A percentile compares a stretch with the other conserved stretches of the same genome.
phyloP scores from a whole-genome alignment of 139 green algal genomes.

The Gonium pectorale region DNA sequence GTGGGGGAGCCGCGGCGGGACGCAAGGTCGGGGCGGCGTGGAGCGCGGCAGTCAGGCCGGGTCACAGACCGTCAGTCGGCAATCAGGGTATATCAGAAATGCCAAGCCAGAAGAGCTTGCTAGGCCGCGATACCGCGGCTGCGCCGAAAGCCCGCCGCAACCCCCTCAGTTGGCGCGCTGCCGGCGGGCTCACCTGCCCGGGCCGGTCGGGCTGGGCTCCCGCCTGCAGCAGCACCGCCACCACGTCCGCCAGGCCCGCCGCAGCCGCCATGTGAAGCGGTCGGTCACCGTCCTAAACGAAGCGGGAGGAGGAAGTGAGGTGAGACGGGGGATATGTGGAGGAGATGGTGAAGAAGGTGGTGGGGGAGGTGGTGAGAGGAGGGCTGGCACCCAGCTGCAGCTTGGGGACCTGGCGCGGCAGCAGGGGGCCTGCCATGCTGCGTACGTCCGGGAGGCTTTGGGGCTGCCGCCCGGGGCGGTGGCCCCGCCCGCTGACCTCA shows the following conservation, averaged over 20 bases:
- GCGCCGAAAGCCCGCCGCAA: no score
- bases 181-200: neutral
- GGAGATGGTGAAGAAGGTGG: neutral
- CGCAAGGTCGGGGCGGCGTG: neutral
- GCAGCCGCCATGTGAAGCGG: slow-evolving; percentile 34
- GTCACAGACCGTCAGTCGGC: neutral
- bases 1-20: neutral
- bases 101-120: no score
- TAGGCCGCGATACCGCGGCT: neutral
- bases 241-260: neutral
- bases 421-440: no score
- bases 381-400: neutral
- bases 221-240: no score
- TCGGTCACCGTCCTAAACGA: slow-evolving; percentile 25
- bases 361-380: neutral
- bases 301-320: no score
- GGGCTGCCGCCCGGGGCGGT: no score
- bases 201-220: neutral
- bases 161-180: neutral
- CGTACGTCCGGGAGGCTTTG: no score
- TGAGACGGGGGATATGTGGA: neutral
- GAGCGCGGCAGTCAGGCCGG: neutral
- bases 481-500: no score
- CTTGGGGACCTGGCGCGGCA: neutral
- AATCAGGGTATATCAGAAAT: no score